Conservation (phyloP, 805 yeast species). For the Ogataea ramenticola region DNA sequence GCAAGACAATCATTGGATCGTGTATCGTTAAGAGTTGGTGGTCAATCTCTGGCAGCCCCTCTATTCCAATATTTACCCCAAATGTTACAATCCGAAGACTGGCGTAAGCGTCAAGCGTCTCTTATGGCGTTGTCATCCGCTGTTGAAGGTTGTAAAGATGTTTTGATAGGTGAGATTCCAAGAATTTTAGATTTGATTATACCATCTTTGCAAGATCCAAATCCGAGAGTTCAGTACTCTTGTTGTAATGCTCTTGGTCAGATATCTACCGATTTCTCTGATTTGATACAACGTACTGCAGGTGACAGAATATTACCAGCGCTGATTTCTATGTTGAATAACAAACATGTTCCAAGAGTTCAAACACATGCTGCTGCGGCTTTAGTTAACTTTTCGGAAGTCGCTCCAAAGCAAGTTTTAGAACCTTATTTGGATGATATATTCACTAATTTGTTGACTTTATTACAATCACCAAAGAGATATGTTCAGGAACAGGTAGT, state of each 20-base stretch:
- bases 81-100: constrained; percentile 66
- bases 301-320: constrained; percentile 83
- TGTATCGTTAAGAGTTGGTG: constrained; percentile 76
- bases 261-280: constrained; percentile 94
- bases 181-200: constrained; percentile 75
- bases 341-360: constrained; percentile 77
- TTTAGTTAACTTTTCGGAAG: constrained; percentile 88
- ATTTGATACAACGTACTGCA: constrained; percentile 71
- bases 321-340: constrained; percentile 69
- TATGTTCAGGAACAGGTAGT: constrained; percentile 97
- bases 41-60: constrained; percentile 76
- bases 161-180: constrained; percentile 73
- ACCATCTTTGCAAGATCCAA: constrained; percentile 80
- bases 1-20: constrained; percentile 95
- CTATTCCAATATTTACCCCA: constrained; percentile 80
- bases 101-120: constrained; percentile 97
- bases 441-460: constrained; percentile 61
- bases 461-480: constrained; percentile 72
- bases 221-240: constrained; percentile 94
- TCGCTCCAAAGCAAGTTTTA: constrained; percentile 75
- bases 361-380: constrained; percentile 99
- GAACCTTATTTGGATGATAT: constrained; percentile 90
- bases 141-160: constrained; percentile 95
- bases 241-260: constrained; percentile 97
- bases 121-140: constrained; percentile 94